phyloP scores from a whole-genome alignment of 1,284 basidiomycete species.

The Ceratobasidium sp. region DNA sequence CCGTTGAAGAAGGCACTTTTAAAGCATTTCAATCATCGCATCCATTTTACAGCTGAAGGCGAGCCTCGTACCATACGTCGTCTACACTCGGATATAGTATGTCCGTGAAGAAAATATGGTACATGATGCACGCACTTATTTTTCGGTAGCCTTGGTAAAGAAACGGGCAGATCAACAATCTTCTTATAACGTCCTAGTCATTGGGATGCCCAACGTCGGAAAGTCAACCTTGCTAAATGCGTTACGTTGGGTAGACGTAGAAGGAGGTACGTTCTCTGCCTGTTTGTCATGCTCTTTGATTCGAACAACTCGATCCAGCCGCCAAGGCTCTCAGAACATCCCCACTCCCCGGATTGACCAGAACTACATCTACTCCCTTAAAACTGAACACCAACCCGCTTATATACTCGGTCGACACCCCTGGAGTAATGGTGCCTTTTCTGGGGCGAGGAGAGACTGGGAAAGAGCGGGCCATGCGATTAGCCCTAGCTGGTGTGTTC shows the following conservation, averaged over 20 bases:
- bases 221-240: constrained; percentile 95
- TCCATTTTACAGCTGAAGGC: constrained; percentile 58
- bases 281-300: constrained; percentile 38
- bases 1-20: constrained; percentile 54
- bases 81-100: constrained; percentile 45
- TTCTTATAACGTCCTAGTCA: constrained; percentile 85
- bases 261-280: constrained; percentile 68
- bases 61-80: constrained; percentile 53
- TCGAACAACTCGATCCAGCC: constrained; percentile 46
- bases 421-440: constrained; percentile 96
- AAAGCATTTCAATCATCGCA: constrained; percentile 52
- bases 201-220: constrained; percentile 99
- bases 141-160: constrained; percentile 67
- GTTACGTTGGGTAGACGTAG: constrained; percentile 85
- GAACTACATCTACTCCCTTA: constrained; percentile 80
- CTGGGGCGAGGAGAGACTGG: constrained; percentile 85
- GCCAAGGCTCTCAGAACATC: constrained; percentile 91
- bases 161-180: constrained; percentile 64
- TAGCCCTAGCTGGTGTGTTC: constrained; percentile 84
- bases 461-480: constrained; percentile 89
- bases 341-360: constrained; percentile 87
- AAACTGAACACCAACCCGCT: constrained; percentile 79
- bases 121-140: constrained; percentile 12
- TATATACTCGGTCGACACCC: constrained; percentile 95
- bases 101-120: constrained; percentile 36